These are phyloP conservation scores for Pythium oligandrum DNA, from an alignment of 352 stramenopile species.

Conservation along the genomic window DNA sequence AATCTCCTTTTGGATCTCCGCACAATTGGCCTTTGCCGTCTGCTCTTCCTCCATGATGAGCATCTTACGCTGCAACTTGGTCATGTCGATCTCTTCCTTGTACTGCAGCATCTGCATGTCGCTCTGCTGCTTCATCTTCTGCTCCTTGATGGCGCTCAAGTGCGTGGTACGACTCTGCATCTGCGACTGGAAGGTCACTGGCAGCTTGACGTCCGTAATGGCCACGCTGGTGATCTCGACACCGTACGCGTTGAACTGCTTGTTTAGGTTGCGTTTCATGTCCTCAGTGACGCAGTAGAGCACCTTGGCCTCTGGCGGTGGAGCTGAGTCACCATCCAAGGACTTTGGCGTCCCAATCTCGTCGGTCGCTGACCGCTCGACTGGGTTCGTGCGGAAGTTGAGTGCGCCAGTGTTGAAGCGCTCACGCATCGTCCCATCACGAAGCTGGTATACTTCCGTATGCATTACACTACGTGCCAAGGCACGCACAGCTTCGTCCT, in stretches of 20 bases:
- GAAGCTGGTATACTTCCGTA: conserved; percentile 83
- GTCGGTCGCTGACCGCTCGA: conserved; percentile 5
- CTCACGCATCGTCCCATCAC: conserved; percentile 65
- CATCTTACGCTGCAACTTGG: conserved; percentile 43
- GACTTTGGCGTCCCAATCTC: conserved; percentile 9
- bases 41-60: conserved; percentile 59
- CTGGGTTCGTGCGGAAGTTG: conserved; percentile 1
- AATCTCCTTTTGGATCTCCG: conserved; percentile 53
- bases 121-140: conserved; percentile 77
- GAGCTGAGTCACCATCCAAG: conserved; percentile 6
- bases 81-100: conserved; percentile 51
- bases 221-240: conserved; percentile 62
- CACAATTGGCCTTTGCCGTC: conserved; percentile 44
- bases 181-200: conserved; percentile 51
- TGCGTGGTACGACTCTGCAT: conserved; percentile 67
- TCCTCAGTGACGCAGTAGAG: conserved; percentile 54
- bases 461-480: conserved; percentile 82
- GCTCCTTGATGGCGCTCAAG: conserved; percentile 60
- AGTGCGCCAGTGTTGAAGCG: conserved; percentile 52
- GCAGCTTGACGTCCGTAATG: conserved; percentile 63
- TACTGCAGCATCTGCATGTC: conserved; percentile 69
- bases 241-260: conserved; percentile 63
- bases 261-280: conserved; percentile 66
- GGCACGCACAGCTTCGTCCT: conserved; percentile 77
- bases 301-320: conserved; percentile 6